A percentile compares a stretch with the other conserved stretches of the same genome.
Evolutionary conservation across 495 filamentous ascomycete species (phyloP).

Genomic region (Neurospora sp.): DNA sequence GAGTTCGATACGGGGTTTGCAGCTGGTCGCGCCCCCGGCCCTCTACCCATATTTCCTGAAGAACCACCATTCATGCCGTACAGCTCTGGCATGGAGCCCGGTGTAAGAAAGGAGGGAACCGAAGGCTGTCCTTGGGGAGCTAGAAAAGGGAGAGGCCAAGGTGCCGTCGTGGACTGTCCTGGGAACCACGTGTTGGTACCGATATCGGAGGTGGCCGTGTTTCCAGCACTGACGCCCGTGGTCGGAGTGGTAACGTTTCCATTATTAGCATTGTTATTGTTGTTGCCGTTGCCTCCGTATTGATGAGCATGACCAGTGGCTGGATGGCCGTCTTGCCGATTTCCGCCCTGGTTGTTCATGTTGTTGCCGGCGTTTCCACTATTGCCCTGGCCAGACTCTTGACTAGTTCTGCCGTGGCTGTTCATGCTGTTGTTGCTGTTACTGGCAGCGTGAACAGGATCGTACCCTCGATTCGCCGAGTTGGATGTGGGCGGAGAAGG

Average conservation of each 20-base stretch:
- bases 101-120: neutral
- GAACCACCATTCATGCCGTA: neutral
- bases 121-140: neutral
- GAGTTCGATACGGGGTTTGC: neutral
- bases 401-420: neutral
- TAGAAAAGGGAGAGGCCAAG: neutral
- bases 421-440: neutral
- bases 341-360: neutral
- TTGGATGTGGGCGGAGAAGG: neutral
- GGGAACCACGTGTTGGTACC: neutral
- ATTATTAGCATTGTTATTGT: neutral
- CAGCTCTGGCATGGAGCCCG: neutral
- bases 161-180: neutral
- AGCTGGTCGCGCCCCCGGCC: neutral
- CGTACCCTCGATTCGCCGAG: slow-evolving; percentile 5
- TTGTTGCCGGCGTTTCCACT: neutral
- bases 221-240: neutral
- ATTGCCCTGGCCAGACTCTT: neutral
- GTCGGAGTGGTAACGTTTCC: neutral
- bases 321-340: neutral
- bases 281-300: neutral
- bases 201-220: neutral
- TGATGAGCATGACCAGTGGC: neutral
- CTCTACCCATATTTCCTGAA: neutral
- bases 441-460: slow-evolving; percentile 14